phyloP scores from a whole-genome alignment of 2,329 filamentous ascomycete genomes.

The Triangularia setosa region DNA sequence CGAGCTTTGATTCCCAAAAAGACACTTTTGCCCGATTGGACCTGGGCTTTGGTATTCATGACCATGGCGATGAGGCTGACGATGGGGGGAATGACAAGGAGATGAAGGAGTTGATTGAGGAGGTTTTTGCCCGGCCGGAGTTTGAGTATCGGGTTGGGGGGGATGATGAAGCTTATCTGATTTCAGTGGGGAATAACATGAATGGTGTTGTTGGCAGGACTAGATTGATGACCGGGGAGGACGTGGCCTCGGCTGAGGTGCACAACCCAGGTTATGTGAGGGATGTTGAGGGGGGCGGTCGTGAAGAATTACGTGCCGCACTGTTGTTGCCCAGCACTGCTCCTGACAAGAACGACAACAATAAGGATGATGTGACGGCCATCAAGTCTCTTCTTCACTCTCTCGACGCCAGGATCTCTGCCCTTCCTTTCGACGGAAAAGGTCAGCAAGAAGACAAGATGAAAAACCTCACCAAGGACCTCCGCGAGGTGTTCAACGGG shows the following conservation, averaged over 20 bases:
- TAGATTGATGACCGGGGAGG: no score
- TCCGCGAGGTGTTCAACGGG: not conserved
- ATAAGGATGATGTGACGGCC: not conserved
- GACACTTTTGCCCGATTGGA: not conserved
- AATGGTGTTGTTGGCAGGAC: no score
- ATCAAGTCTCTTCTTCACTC: conserved; percentile 9
- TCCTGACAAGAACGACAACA: not conserved
- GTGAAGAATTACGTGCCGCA: not conserved
- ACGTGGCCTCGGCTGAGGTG: no score
- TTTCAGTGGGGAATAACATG: no score
- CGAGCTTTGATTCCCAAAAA: no score
- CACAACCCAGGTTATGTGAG: not conserved
- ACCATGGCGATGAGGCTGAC: not conserved
- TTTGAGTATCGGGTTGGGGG: not conserved
- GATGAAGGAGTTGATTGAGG: not conserved
- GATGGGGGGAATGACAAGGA: not conserved
- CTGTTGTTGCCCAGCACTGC: not conserved
- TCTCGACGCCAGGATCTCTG: conserved; percentile 3
- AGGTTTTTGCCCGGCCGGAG: not conserved
- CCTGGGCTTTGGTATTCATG: not conserved
- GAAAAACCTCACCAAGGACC: not conserved
- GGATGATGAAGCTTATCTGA: no score
- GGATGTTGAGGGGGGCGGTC: not conserved
- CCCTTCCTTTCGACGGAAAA: not conserved
- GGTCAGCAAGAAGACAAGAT: not conserved